Conservation (phyloP, 768 basidiomycete genomes). For the Rubroboletus pulcherrimus region DNA sequence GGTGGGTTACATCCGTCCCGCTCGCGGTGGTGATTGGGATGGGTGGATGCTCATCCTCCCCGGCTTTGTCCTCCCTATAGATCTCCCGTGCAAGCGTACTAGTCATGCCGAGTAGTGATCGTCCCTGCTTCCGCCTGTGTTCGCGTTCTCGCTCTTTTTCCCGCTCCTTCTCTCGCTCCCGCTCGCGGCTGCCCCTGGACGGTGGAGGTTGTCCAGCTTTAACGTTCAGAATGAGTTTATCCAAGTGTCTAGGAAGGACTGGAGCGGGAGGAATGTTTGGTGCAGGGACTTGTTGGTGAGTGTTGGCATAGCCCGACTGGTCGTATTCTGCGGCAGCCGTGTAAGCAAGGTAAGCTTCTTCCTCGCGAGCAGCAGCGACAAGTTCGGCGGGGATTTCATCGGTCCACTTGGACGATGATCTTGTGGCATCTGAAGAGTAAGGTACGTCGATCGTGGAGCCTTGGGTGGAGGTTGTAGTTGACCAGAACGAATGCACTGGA, state of each 20-base stretch:
- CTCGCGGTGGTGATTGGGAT: constrained; percentile 38
- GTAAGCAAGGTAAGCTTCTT: constrained; percentile 66
- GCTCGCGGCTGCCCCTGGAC: constrained; percentile 28
- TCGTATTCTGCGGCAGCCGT: constrained; percentile 32
- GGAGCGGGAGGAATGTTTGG: constrained; percentile 89
- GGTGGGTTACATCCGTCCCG: constrained; percentile 37
- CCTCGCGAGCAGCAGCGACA: constrained; percentile 73
- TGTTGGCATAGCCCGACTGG: constrained; percentile 35
- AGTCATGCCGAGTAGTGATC: constrained; percentile 34
- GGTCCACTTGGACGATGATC: constrained; percentile 58
- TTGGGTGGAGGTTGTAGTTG: constrained; percentile 34
- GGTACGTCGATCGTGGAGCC: constrained; percentile 27
- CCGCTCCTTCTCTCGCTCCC: constrained; percentile 35
- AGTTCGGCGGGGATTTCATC: constrained; percentile 73
- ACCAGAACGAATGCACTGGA: constrained; percentile 43
- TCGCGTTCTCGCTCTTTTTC: constrained; percentile 33
- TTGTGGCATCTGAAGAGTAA: constrained; percentile 30
- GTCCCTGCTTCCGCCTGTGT: constrained; percentile 30
- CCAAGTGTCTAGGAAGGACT: constrained; percentile 81
- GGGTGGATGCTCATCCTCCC: constrained; percentile 20
- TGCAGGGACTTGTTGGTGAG: constrained; percentile 43
- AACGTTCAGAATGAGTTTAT: constrained; percentile 87
- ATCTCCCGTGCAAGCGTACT: constrained; percentile 31
- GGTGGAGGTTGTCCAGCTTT: constrained; percentile 33
- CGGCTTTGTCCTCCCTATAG: constrained; percentile 20